These are phyloP conservation scores for Pseudogymnoascus sp. DNA, from an alignment of 2,329 filamentous ascomycete species.

Conservation along the genomic window DNA sequence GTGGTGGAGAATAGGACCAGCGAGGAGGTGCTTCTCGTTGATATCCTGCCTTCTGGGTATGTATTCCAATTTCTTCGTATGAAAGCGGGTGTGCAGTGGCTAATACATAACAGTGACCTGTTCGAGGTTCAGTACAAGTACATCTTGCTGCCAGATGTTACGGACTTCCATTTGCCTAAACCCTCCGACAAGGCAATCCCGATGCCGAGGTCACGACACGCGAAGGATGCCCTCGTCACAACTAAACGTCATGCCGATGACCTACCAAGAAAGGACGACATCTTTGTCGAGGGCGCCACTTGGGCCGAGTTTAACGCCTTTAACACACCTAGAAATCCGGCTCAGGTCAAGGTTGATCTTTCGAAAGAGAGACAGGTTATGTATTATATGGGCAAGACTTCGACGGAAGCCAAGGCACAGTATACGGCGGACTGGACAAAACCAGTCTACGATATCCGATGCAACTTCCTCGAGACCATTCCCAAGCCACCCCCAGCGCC, in stretches of 20 bases:
- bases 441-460: conserved; percentile 55
- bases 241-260: conserved; percentile 52
- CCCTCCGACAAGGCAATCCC: conserved; percentile 65
- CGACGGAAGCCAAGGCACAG: conserved; percentile 83
- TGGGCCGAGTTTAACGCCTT: conserved; percentile 74
- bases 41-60: conserved; percentile 78
- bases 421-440: conserved; percentile 69
- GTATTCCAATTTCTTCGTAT: conserved; percentile 26
- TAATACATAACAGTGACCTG: conserved; percentile 51
- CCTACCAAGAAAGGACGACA: conserved; percentile 55
- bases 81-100: conserved; percentile 20
- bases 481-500: conserved; percentile 36
- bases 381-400: conserved; percentile 78
- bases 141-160: conserved; percentile 62
- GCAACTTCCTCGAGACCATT: conserved; percentile 65
- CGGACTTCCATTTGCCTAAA: conserved; percentile 64
- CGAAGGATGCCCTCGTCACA: conserved; percentile 59
- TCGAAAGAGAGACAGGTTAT: conserved; percentile 68
- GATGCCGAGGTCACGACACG: conserved; percentile 55
- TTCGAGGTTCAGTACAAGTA: conserved; percentile 81
- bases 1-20: conserved; percentile 73
- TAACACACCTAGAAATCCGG: conserved; percentile 46
- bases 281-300: conserved; percentile 57
- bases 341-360: conserved; percentile 63
- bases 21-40: conserved; percentile 69